Evolutionary conservation across 1,284 basidiomycete species (phyloP).

Genomic region (Rhodotorula sp.): DNA sequence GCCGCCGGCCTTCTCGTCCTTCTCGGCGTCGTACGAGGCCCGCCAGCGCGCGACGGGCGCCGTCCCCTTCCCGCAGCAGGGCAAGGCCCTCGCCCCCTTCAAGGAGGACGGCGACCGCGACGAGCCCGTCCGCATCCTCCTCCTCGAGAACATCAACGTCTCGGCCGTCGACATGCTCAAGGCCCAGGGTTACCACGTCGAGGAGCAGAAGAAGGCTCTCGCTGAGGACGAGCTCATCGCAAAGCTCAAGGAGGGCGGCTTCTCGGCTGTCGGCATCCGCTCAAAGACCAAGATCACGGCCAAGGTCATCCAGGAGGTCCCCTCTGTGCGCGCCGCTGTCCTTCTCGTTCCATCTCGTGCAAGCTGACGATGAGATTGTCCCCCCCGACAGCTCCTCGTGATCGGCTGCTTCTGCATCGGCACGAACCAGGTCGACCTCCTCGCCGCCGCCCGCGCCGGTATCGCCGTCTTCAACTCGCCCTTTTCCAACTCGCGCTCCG

Average conservation of each 20-base stretch:
- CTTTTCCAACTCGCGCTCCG: constrained; percentile 98
- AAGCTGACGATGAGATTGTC: constrained; percentile 1
- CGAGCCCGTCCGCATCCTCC: constrained; percentile 59
- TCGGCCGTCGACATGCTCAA: constrained; percentile 82
- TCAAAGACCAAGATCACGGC: constrained; percentile 96
- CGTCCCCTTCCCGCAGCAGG: constrained; percentile 22
- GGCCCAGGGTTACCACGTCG: constrained; percentile 87
- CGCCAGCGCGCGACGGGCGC: background rate
- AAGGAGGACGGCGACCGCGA: constrained; percentile 25
- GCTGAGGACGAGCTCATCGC: constrained; percentile 88
- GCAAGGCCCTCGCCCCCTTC: constrained; percentile 38
- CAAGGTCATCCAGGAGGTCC: constrained; percentile 79
- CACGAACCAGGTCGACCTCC: constrained; percentile 92
- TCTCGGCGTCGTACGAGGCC: constrained; percentile 17
- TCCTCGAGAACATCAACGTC: constrained; percentile 94
- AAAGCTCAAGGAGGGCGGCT: constrained; percentile 69
- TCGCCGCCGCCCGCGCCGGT: constrained; percentile 78
- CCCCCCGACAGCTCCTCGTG: constrained; percentile 73
- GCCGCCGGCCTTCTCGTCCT: constrained; percentile 13
- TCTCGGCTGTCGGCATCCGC: constrained; percentile 94
- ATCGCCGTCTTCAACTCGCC: constrained; percentile 99
- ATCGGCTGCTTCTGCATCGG: constrained; percentile 99
- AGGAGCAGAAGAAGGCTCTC: constrained; percentile 83
- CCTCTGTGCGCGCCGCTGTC: constrained; percentile 60
- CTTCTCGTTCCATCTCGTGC: background rate